Evolutionary conservation across 1,139 yeast species (phyloP).

Genomic region (Candida sanyaensis): DNA sequence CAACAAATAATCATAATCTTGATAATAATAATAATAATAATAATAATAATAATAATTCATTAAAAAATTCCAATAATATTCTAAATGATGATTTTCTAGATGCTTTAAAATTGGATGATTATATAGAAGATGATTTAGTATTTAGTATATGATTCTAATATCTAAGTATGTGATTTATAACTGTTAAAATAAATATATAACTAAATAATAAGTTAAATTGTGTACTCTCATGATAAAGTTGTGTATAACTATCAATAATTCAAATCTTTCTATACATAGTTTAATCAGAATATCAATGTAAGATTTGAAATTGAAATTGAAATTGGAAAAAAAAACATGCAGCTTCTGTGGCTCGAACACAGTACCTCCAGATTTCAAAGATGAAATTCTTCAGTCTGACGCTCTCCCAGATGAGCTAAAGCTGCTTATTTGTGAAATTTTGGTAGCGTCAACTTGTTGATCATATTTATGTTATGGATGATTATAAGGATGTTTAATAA

Average conservation of each 20-base stretch:
- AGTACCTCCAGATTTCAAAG: constrained; percentile 49
- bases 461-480: too few relatives aligned
- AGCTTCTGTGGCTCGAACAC: constrained; percentile 59
- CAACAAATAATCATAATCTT: not conserved
- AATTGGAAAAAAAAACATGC: constrained; percentile 32
- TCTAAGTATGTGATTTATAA: not conserved
- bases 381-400: constrained; percentile 49
- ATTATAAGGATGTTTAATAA: too few relatives aligned
- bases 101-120: not conserved
- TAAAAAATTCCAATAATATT: not conserved
- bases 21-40: not conserved
- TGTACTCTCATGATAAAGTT: too few relatives aligned
- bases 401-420: constrained; percentile 61
- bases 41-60: not conserved
- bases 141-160: not conserved
- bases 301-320: not conserved
- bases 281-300: not conserved
- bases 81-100: constrained; percentile 2
- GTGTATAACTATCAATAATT: too few relatives aligned
- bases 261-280: too few relatives aligned
- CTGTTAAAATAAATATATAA: too few relatives aligned
- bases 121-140: constrained; percentile 2
- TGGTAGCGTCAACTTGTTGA: not conserved
- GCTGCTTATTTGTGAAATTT: constrained; percentile 20
- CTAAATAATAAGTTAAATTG: too few relatives aligned